These are phyloP conservation scores for Yamadazyma atlantica DNA, from an alignment of 1,139 yeast genomes.

Conservation along the genomic window DNA sequence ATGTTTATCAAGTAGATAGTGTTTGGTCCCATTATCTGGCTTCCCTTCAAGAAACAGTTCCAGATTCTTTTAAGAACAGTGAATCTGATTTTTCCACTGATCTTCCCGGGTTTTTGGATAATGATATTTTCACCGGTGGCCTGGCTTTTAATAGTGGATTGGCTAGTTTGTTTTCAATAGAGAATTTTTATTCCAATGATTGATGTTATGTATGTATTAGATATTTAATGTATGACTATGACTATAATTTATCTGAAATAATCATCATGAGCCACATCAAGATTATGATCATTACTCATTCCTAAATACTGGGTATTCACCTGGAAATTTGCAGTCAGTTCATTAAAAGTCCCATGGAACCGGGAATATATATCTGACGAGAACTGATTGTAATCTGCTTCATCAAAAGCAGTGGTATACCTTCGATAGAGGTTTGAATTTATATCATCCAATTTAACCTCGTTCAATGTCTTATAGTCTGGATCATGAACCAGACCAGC, in stretches of 20 bases:
- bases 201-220: not conserved
- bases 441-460: not conserved
- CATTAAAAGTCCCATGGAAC: constrained; percentile 3
- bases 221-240: constrained; percentile 1
- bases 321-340: constrained; percentile 17
- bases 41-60: constrained; percentile 6
- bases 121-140: constrained; percentile 5
- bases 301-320: constrained; percentile 29
- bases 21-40: constrained; percentile 9
- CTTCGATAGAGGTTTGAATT: constrained; percentile 8
- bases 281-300: constrained; percentile 22
- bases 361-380: constrained; percentile 12
- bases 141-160: constrained; percentile 5
- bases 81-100: not conserved
- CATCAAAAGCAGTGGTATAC: constrained; percentile 15
- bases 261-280: constrained; percentile 30
- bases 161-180: constrained; percentile 2
- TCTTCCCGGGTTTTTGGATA: constrained; percentile 3
- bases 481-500: not conserved
- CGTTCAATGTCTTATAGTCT: not conserved
- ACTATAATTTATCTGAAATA: constrained; percentile 20
- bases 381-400: constrained; percentile 17
- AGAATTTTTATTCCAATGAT: not conserved
- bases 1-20: constrained; percentile 13
- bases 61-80: constrained; percentile 5